Evolutionary conservation across 2,329 filamentous ascomycete species (phyloP), one percentile per base, ranked within the genome.

Genomic region (Epichloe gansuensis): DNA sequence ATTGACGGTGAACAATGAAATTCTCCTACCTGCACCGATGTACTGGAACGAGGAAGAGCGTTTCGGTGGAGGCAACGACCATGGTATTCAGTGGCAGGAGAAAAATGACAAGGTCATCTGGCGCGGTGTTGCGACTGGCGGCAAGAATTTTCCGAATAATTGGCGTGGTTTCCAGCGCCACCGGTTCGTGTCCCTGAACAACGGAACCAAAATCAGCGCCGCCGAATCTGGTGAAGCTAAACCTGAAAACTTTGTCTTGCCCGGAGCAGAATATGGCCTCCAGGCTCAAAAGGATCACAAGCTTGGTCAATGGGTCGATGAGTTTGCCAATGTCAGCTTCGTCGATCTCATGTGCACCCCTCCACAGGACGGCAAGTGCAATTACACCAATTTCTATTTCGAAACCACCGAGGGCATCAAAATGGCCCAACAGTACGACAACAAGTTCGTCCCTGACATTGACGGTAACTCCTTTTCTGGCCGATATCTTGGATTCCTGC

Each of bases 121-220:
- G 83, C 79, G 83, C 35, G 83, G 83, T 37, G 81, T 85, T 8
- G 82, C 81, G 1, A 84, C 82, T 1, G 83, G 83, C 2, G 83
- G 83, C 1, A 67, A 68, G 41, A 82, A 85, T 58, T 69, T 73
- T 58, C 60, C 72, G 64, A 59, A 75, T 31, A 88, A 82, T 59
- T 90, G 86, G 86, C 77, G 73, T 11, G 77, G 81, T 0, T 89
- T 88, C 61, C 85, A 90, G 57, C 80, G 86, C 3, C 86, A 89
- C 62, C 82, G 86, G 2, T 87, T 90, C 62, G 76, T 88, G 2
- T 74, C 81, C 46, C 85, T 89, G 81, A 77, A 83, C 61, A 89
- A 90, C 59, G 77, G 72, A 11, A 85, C 82, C 7, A 75, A 73
- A 53, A 71, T 86, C 4, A 60, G 61, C 5, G 62, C 66, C 6